Evolutionary conservation across 352 stramenopile species (phyloP), one percentile per base, ranked within the genome.

Genomic region (Phytophthora palmivora): DNA sequence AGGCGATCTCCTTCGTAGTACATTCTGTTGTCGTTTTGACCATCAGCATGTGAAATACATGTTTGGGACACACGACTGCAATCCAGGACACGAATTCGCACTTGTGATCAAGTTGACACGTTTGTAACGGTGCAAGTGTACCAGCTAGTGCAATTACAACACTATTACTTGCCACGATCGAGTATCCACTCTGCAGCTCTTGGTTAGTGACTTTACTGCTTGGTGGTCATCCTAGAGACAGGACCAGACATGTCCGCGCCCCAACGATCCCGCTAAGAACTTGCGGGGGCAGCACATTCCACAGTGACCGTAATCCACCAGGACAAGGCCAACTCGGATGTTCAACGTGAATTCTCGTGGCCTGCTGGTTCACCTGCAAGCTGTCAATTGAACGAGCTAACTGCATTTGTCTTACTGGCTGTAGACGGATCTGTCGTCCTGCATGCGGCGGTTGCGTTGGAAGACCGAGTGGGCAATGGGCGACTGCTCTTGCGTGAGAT

Each of bases 401-500:
- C 24, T 28, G 6, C 34, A 16, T 41, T 14, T 14, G 24, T 6
- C 24, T 28, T 66, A 67, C 49, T 58, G 46, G 30, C 58, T 68
- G 58, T 43, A 72, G 28, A 62, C 30, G 2, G 51, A 72, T 32
- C 39, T 41, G 26, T 60, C 47, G 5, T 47, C 59, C 18, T 56
- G 58, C n/a, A 37, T 43, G 24, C 19, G 24, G 18, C 64, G 64
- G 19, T 63, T 74, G 21, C 63, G 56, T 12, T 65, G 57, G n/a
- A 72, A 74, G 19, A 78, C 42, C 10, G 60, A 63, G 33, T 75
- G 33, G 1, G 72, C 78, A 10, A 74, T 43, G 33, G 59, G 49
- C 4, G 72, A 71, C 38, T 87, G 74, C 34, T 79, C 72, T 57
- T 34, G 58, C 6, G 78, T 72, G 53, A 83, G 44, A 33, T 70